Base-by-base conservation (phyloP, 2,329 filamentous ascomycete species). In the Monosporascus cannonballus region DNA sequence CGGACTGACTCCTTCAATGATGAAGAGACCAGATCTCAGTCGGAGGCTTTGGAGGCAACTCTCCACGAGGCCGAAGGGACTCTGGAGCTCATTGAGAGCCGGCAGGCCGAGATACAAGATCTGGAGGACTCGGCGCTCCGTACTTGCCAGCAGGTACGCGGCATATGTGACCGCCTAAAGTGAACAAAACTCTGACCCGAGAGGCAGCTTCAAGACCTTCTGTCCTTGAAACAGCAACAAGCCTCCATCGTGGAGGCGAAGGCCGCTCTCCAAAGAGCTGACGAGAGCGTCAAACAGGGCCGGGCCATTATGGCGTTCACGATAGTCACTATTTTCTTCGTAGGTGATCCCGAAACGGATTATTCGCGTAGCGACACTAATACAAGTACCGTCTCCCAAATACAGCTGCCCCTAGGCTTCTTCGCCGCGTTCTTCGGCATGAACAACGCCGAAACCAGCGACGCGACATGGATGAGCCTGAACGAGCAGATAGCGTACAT, bases 371-470 rank as follows among this genome's bases (percentile, higher is more conserved):
- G 3, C 20, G n/a, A 5, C 2, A 14, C 41, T 44, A 24, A 44
- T 17, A 6, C 1, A 24, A 22, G 22, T 11, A 25, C 20, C 14
- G 6, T 6, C 11, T 44, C 17, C 9, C 38, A 3, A 34, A 14
- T 17, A 45, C 15, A 71, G 69, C 60, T 71, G 0, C 70, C 70
- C 0, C 56, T 72, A 1, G 67, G 67, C 0, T 73, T 72, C 57
- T 60, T 71, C n/a, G 62, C 70, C 0, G 64, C 64, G 4, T 54
- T 73, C 7, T 73, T 73, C 37, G 71, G 71, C 1, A 73, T 73
- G 71, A 72, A 73, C 39, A 61, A 64, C 11, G 18, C 7, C 1
- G 63, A 66, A 3, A 56, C 64, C 11, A 61, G 59, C 27, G 5
- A 47, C 0, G 57, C 61, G 2, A 54, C 51, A 5, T 51, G 48